phyloP scores from a whole-genome alignment of 1,139 yeast species.

The Oligophagozyma castellii region DNA sequence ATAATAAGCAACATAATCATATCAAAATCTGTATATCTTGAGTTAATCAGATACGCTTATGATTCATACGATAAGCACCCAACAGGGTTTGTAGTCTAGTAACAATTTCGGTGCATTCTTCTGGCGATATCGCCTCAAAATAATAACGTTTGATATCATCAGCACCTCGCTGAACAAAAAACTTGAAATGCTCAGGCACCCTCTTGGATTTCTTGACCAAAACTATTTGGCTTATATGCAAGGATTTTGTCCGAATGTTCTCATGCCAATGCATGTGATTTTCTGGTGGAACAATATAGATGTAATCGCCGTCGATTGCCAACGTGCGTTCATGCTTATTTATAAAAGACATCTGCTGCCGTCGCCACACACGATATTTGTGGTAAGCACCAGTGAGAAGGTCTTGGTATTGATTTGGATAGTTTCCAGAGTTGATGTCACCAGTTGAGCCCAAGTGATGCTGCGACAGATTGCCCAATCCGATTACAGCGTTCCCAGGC shows the following conservation, averaged over 20 bases:
- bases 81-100: conserved; percentile 43
- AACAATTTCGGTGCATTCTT: conserved; percentile 65
- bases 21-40: neutral
- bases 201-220: conserved; percentile 68
- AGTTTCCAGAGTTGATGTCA: conserved; percentile 7
- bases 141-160: conserved; percentile 67
- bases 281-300: conserved; percentile 76
- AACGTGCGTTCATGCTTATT: conserved; percentile 64
- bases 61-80: conserved; percentile 36
- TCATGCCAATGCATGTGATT: conserved; percentile 56
- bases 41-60: conserved; percentile 36
- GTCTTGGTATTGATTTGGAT: conserved; percentile 14
- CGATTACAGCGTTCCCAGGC: conserved; percentile 7
- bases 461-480: neutral
- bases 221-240: conserved; percentile 69
- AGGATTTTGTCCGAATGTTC: conserved; percentile 70
- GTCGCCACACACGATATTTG: conserved; percentile 72
- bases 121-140: conserved; percentile 55
- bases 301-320: conserved; percentile 86
- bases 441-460: no score
- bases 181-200: conserved; percentile 68
- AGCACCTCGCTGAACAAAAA: conserved; percentile 53
- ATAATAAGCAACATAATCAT: neutral
- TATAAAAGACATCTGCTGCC: conserved; percentile 73
- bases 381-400: conserved; percentile 28